Evolutionary conservation across 164 flowering plant genomes (phyloP).

Genomic region (Macadamia tetraphylla): DNA sequence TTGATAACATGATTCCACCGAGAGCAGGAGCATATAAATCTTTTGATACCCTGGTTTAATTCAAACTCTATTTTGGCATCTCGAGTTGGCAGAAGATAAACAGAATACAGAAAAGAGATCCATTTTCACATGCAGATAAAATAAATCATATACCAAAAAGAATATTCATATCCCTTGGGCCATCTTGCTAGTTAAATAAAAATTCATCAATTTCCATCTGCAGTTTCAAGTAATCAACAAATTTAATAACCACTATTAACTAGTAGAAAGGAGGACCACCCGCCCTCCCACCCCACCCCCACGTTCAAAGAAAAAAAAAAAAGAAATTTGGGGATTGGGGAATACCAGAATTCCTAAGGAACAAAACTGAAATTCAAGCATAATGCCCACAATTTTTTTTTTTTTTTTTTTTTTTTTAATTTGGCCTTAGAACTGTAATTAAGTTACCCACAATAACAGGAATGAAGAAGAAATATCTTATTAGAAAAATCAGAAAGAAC

Average conservation of each 20-base stretch:
- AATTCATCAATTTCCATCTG: too few relatives aligned
- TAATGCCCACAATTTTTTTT: background rate
- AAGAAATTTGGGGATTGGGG: background rate
- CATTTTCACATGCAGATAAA: background rate
- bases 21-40: conserved; percentile 97
- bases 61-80: background rate
- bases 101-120: background rate
- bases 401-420: too few relatives aligned
- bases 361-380: background rate
- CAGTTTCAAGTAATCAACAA: too few relatives aligned
- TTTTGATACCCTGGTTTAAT: conserved; percentile 70
- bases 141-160: background rate
- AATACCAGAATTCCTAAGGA: background rate
- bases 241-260: too few relatives aligned
- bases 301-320: too few relatives aligned
- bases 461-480: background rate
- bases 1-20: conserved; percentile 97
- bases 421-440: too few relatives aligned
- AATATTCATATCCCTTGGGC: too few relatives aligned
- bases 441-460: background rate
- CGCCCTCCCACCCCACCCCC: too few relatives aligned
- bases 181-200: background rate
- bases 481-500: background rate
- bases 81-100: background rate
- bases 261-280: background rate